Base-by-base conservation (phyloP, 169 alveolate species). In the Babesia divergens region DNA sequence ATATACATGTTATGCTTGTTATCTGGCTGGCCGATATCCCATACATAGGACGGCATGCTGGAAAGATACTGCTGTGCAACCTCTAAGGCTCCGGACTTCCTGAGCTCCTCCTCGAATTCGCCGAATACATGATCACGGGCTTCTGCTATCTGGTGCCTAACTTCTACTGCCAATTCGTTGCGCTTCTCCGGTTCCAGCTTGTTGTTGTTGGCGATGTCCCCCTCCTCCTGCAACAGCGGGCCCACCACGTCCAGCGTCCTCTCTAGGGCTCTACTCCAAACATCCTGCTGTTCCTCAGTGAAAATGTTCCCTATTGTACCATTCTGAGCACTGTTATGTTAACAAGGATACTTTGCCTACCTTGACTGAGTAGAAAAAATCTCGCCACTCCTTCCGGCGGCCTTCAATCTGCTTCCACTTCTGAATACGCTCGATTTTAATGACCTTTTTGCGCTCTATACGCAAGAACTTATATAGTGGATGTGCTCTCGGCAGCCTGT, bases 1-100 rank as follows among this genome's bases (percentile, higher is more conserved):
- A 76, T 79, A 53, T 72, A 87, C 0, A 87, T 35, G 53, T 86
- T 80, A 42, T 58, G 59, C 24, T 85, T 75, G 55, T 80, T 51
- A 44, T 83, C 89, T 52, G 70, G 85, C 62, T 87, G 93, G 32
- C 90, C 55, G n/a, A 81, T 46, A 44, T 87, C 93, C 91, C 91
- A 77, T 24, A 87, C 46, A 43, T 68, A 85, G 62, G 69, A 52
- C 2, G 92, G 92, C 20, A 84, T 67, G 46, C 77, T 75, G 37
- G 70, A 75, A 52, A 82, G 49, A 44, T 86, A 40, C 40, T 37
- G 43, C 68, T 83, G 55, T 18, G 76, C 79, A 7, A 16, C 40
- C 31, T 66, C 42, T 37, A 79, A 53, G 11, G 87, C 87, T 13
- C 87, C 87, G 18, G 72, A 49, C 32, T 29, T 55, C 9, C 26